phyloP scores from a whole-genome alignment of 1,284 basidiomycete species.

The Cryptococcus deneoformans region DNA sequence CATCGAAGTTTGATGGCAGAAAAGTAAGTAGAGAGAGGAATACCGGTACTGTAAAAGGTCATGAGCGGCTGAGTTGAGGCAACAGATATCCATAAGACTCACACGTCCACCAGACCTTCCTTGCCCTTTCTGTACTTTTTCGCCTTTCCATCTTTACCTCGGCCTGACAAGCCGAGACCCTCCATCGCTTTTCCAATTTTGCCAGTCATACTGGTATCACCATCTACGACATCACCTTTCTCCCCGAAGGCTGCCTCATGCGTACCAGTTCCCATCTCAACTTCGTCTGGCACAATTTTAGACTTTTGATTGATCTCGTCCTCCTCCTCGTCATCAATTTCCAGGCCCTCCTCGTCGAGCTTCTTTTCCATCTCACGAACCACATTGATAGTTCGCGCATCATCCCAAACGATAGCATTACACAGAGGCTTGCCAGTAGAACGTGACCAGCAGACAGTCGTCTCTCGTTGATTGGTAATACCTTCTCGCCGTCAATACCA shows the following conservation, averaged over 20 bases:
- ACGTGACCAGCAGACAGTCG: constrained; percentile 90
- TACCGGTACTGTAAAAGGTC: constrained; percentile 63
- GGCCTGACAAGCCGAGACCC: constrained; percentile 24
- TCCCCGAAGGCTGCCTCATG: constrained; percentile 34
- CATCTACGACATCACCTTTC: constrained; percentile 26
- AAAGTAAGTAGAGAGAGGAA: constrained; percentile 95
- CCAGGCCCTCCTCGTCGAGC: constrained; percentile 69
- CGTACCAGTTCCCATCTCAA: constrained; percentile 28
- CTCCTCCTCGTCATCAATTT: constrained; percentile 55
- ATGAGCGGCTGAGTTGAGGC: neutral
- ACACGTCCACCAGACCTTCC: constrained; percentile 67
- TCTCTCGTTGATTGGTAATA: constrained; percentile 98
- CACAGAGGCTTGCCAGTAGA: constrained; percentile 84
- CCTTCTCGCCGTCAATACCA: constrained; percentile 53
- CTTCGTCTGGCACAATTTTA: constrained; percentile 14
- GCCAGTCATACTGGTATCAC: constrained; percentile 10
- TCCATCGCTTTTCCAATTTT: constrained; percentile 26
- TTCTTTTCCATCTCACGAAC: constrained; percentile 76
- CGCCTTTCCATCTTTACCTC: constrained; percentile 16
- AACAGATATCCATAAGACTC: constrained; percentile 32
- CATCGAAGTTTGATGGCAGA: constrained; percentile 93
- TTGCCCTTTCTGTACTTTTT: constrained; percentile 57
- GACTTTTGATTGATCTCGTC: constrained; percentile 14
- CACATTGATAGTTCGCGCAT: constrained; percentile 80
- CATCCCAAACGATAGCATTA: constrained; percentile 94